A percentile compares a stretch with the other conserved stretches of the same genome.
phyloP scores from a whole-genome alignment of 139 green algal species.

The Zygnema circumcarinatum region DNA sequence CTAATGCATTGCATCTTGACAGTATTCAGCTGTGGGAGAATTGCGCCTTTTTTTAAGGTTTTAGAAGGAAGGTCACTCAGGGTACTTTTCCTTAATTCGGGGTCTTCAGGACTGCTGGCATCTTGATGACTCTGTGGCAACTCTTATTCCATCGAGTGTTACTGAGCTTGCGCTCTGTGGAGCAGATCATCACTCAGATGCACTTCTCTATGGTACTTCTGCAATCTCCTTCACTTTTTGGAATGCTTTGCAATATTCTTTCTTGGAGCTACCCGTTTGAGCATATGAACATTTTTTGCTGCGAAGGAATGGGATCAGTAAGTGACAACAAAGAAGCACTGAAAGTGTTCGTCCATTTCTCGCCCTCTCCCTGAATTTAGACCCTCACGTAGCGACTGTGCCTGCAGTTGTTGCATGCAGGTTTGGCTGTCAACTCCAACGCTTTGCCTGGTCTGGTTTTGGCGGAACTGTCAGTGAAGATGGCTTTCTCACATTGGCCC shows the following conservation, averaged over 20 bases:
- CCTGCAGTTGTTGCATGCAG: conserved; percentile 19
- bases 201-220: conserved; percentile 15
- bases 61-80: no score
- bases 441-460: conserved; percentile 43
- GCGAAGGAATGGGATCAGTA: no score
- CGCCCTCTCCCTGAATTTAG: no score
- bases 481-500: conserved; percentile 11
- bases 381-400: no score
- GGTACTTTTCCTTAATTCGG: no score
- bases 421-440: conserved; percentile 25
- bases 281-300: no score
- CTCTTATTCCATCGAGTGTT: not conserved
- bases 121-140: not conserved
- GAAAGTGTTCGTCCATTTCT: no score
- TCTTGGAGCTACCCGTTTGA: no score
- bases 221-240: not conserved
- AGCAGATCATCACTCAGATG: conserved; percentile 43
- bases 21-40: not conserved
- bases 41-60: no score
- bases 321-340: no score
- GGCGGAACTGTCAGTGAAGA: not conserved
- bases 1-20: not conserved
- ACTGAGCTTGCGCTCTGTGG: conserved; percentile 27
- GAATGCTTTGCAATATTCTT: no score
- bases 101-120: conserved; percentile 27